Evolutionary conservation across 2,329 filamentous ascomycete genomes (phyloP).

Genomic region (Ploettnerulaceae sp.): DNA sequence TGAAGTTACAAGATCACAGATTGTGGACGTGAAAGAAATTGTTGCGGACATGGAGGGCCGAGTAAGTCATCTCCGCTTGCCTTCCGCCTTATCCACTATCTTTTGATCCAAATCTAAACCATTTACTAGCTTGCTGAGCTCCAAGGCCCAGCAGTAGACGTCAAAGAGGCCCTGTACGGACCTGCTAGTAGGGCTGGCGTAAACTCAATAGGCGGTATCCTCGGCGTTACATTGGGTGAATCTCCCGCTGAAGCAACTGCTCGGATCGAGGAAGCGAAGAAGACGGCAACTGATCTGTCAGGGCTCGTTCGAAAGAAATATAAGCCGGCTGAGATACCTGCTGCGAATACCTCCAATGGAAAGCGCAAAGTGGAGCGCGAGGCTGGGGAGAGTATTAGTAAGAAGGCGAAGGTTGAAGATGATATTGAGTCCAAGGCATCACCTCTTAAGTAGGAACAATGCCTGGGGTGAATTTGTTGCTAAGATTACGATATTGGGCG

Average conservation of each 20-base stretch:
- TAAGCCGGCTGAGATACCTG: constrained; percentile 31
- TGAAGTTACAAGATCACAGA: constrained; percentile 55
- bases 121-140: constrained; percentile 69
- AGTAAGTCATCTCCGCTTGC: constrained; percentile 42
- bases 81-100: no score
- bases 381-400: constrained; percentile 12
- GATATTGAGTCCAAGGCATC: constrained; percentile 8
- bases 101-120: no score
- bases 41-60: constrained; percentile 74
- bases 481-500: no score
- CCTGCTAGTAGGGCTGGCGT: constrained; percentile 35
- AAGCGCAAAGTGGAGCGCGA: constrained; percentile 51
- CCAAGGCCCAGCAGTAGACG: constrained; percentile 55
- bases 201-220: constrained; percentile 50
- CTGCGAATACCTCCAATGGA: constrained; percentile 36
- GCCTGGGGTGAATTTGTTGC: no score
- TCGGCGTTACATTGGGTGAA: constrained; percentile 60
- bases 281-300: constrained; percentile 64
- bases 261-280: constrained; percentile 66
- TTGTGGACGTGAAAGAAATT: constrained; percentile 72
- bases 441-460: constrained; percentile 1
- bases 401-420: constrained; percentile 33
- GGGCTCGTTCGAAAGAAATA: constrained; percentile 67
- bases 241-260: constrained; percentile 56
- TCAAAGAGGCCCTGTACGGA: constrained; percentile 51